Evolutionary conservation across 2,329 filamentous ascomycete genomes (phyloP).

Genomic region (Neoarthrinium moseri): DNA sequence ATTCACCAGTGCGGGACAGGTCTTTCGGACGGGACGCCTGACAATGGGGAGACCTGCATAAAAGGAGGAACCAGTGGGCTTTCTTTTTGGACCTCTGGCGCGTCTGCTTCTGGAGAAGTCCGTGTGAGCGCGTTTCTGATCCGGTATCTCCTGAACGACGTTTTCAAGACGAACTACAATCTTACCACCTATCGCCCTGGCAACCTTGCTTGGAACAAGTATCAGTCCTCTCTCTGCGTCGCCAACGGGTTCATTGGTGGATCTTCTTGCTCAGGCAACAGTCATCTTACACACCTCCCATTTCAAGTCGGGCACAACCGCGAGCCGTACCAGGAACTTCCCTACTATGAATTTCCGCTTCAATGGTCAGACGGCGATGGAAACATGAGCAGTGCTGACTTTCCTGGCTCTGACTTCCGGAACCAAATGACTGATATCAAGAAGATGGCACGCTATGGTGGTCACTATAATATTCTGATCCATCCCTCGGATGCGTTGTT

Average conservation of each 20-base stretch:
- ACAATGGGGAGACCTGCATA: background rate
- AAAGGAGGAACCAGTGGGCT: conserved; percentile 1
- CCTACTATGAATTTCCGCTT: background rate
- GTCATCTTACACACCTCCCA: background rate
- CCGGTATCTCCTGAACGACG: background rate
- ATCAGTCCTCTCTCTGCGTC: conserved; percentile 1
- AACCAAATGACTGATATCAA: background rate
- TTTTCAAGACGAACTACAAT: background rate
- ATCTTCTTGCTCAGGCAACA: background rate
- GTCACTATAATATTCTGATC: background rate
- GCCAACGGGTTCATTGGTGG: background rate
- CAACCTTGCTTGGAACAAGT: conserved; percentile 2
- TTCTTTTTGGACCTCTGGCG: background rate
- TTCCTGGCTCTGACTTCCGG: background rate
- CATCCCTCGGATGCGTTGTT: conserved; percentile 1
- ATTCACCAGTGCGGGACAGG: conserved; percentile 2
- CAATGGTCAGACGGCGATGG: conserved; percentile 2
- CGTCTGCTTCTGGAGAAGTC: background rate
- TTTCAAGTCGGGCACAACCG: conserved; percentile 2
- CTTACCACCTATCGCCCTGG: background rate
- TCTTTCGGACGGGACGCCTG: background rate
- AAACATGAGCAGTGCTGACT: background rate
- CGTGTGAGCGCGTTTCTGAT: conserved; percentile 1
- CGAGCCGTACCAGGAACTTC: background rate
- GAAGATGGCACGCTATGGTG: background rate